Percentiles rank a stretch among this genome's conserved stretches.
These are phyloP conservation scores for Helenozyma rhizophorensis DNA, from an alignment of 805 yeast species.

Conservation along the genomic window DNA sequence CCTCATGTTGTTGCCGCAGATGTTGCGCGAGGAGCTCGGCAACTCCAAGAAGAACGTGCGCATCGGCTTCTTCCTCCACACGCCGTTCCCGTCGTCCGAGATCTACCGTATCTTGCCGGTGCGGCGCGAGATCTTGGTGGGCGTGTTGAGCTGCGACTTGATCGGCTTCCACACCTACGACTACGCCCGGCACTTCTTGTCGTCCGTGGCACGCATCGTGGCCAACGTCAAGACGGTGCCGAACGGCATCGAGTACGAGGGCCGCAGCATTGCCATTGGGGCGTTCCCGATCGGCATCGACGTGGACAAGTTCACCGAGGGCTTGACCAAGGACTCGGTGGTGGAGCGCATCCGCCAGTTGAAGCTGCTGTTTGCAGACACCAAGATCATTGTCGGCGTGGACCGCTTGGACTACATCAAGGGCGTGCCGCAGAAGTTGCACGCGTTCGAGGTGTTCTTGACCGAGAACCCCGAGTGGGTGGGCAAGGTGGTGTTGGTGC, in stretches of 20 bases:
- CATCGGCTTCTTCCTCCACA: slow-evolving; percentile 91
- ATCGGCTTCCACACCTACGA: slow-evolving; percentile 99
- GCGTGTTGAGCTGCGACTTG: slow-evolving; percentile 89
- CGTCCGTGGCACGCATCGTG: slow-evolving; percentile 81
- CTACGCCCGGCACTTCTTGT: slow-evolving; percentile 91
- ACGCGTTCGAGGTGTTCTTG: slow-evolving; percentile 90
- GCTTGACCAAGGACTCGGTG: slow-evolving; percentile 61
- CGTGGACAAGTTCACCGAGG: slow-evolving; percentile 83
- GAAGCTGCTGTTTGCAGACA: slow-evolving; percentile 60
- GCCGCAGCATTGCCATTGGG: slow-evolving; percentile 78
- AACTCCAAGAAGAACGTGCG: slow-evolving; percentile 51
- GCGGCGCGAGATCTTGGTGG: slow-evolving; percentile 83
- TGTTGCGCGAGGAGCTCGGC: slow-evolving; percentile 65
- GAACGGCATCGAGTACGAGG: slow-evolving; percentile 77
- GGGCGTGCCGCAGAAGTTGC: slow-evolving; percentile 96
- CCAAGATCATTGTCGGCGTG: slow-evolving; percentile 91
- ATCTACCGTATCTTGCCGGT: slow-evolving; percentile 95
- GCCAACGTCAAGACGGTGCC: slow-evolving; percentile 76
- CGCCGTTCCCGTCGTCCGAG: slow-evolving; percentile 97
- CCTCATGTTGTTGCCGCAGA: slow-evolving; percentile 87
- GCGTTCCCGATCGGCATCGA: slow-evolving; percentile 99
- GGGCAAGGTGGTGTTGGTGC: slow-evolving; percentile 92
- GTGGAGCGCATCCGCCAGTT: slow-evolving; percentile 61
- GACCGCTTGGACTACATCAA: slow-evolving; percentile 95
- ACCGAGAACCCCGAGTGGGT: slow-evolving; percentile 97